These are phyloP conservation scores for Fusarium sp. DNA, from an alignment of 2,329 filamentous ascomycete species.

Conservation along the genomic window DNA sequence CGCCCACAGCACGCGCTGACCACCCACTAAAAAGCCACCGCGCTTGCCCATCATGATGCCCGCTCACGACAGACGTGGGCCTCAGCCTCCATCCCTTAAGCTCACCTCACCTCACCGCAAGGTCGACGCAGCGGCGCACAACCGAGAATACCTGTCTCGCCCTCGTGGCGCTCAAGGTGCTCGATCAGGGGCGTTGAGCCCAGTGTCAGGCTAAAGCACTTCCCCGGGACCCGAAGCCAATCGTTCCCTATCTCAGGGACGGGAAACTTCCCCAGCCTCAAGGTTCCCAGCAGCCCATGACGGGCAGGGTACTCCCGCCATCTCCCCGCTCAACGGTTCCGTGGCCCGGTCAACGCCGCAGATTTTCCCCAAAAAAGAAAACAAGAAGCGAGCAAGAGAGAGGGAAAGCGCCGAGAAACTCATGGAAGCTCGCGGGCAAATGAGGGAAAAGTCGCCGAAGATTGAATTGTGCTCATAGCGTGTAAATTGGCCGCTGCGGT, in stretches of 20 bases:
- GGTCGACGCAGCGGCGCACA: slow-evolving; percentile 24
- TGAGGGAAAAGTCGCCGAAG: slow-evolving; percentile 16
- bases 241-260: slow-evolving; percentile 35
- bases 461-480: slow-evolving; percentile 32
- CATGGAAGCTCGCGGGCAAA: slow-evolving; percentile 20
- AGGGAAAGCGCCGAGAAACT: slow-evolving; percentile 23
- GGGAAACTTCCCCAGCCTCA: slow-evolving; percentile 23
- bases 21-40: slow-evolving; percentile 41
- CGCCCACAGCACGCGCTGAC: slow-evolving; percentile 39
- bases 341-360: slow-evolving; percentile 20
- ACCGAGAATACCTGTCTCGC: slow-evolving; percentile 8
- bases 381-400: background rate
- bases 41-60: background rate
- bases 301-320: slow-evolving; percentile 20
- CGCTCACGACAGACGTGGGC: slow-evolving; percentile 5
- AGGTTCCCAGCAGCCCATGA: slow-evolving; percentile 5
- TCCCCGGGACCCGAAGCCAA: slow-evolving; percentile 41
- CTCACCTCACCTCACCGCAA: slow-evolving; percentile 41
- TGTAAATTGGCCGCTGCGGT: slow-evolving; percentile 37
- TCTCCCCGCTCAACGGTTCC: slow-evolving; percentile 26
- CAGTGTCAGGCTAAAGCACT: slow-evolving; percentile 7
- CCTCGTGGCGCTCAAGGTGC: slow-evolving; percentile 10
- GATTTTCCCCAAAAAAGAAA: slow-evolving; percentile 27
- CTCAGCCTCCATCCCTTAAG: slow-evolving; percentile 12
- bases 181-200: slow-evolving; percentile 2